Base-by-base conservation (phyloP, 2,329 filamentous ascomycete genomes). In the Moelleriella libera region DNA sequence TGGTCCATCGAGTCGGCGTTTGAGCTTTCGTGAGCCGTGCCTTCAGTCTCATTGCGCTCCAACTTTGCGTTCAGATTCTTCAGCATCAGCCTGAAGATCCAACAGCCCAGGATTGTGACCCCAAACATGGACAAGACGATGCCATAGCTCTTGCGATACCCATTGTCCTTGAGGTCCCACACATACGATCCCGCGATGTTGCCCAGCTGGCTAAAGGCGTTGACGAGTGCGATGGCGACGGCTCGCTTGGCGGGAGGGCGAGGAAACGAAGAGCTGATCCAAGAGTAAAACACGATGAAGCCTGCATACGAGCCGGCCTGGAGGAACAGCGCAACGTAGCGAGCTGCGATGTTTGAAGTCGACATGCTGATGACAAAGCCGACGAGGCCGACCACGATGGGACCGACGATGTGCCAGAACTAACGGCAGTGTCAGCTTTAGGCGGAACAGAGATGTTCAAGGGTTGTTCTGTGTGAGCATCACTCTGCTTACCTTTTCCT, bases 41-140 rank as follows among this genome's bases (percentile, higher is more conserved):
- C 32, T 5, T 30, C 21, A 9, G 45, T 53, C 58, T 74, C 68
- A 45, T 61, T 63, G n/a, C 55, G 58, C 49, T 68, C 70, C 8
- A 75, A 59, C 62, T 71, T 63, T 55, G 61, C 65, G 62, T 76
- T 76, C 51, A 74, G 57, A 47, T 62, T 58, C 5, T 58, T 48
- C 5, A 78, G 64, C 48, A 76, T 68, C 52, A 64, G 49, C 21
- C 68, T 66, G 64, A 78, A 71, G 32, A 61, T 49, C 46, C 62
- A 67, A 59, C 71, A 79, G 5, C 75, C 76, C 0, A 68, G 37
- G 32, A 79, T 71, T 0, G 78, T 76, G 41, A 78, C 54, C 4
- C 75, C 76, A 55, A 81, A 82, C 78, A 82, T 82, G 56, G 75
- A 68, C 11, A 74, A 71, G 5, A 82, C 79, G 48, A 83, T 78